Conservation (phyloP, 2,329 filamentous ascomycete species). For the Aureobasidium sp. region DNA sequence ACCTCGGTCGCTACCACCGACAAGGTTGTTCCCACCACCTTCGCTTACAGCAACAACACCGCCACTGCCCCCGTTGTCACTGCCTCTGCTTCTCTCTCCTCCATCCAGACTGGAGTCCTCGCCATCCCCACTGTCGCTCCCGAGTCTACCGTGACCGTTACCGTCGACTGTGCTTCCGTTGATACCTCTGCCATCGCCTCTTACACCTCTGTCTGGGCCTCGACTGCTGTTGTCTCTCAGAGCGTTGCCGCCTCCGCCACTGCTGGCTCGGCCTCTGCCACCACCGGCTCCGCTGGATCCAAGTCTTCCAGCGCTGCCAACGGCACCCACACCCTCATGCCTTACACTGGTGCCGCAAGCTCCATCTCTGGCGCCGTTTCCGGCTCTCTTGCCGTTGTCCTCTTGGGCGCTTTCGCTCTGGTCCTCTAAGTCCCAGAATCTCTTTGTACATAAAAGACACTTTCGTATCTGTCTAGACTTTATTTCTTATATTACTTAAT, state of each 20-base stretch:
- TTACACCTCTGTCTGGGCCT: conserved; percentile 11
- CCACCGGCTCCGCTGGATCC: not conserved
- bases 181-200: conserved; percentile 1
- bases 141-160: not conserved
- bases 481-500: not conserved
- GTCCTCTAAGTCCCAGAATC: not conserved
- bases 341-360: conserved; percentile 13
- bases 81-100: not conserved
- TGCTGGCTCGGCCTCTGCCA: not conserved
- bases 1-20: conserved; percentile 14
- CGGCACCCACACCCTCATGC: conserved; percentile 8
- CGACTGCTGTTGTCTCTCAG: conserved; percentile 10
- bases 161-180: conserved; percentile 5
- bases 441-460: not conserved
- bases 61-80: not conserved
- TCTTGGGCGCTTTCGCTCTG: conserved; percentile 9
- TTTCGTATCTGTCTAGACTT: not conserved
- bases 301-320: conserved; percentile 15
- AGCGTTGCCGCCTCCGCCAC: conserved; percentile 5
- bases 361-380: conserved; percentile 7
- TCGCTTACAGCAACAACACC: conserved; percentile 11
- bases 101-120: not conserved
- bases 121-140: not conserved
- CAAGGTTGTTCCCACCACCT: conserved; percentile 12
- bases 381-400: conserved; percentile 5